These are phyloP conservation scores for Kwoniella bestiolae DNA, from an alignment of 768 basidiomycete species.

Conservation along the genomic window DNA sequence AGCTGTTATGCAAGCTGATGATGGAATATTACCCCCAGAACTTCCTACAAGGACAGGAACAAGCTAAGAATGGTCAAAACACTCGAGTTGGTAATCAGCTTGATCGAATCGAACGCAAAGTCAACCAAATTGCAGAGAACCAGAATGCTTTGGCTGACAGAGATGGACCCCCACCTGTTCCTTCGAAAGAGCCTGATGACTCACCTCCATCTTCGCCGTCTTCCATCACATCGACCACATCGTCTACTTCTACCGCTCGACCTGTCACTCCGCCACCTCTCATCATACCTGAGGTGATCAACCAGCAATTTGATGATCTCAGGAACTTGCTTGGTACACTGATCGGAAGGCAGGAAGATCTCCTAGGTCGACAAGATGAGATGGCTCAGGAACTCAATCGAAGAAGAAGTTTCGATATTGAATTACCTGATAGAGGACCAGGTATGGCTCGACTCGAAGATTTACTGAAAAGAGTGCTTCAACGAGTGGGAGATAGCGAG, in stretches of 20 bases:
- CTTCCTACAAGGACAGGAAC: constrained; percentile 69
- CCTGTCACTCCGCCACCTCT: constrained; percentile 45
- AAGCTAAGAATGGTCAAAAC: constrained; percentile 67
- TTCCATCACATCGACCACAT: constrained; percentile 58
- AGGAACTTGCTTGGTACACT: constrained; percentile 66
- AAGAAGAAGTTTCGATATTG: constrained; percentile 32
- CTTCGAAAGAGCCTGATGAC: constrained; percentile 32
- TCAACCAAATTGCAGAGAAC: constrained; percentile 65
- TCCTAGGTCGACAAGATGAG: constrained; percentile 67
- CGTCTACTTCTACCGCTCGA: constrained; percentile 58
- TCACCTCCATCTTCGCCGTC: constrained; percentile 63
- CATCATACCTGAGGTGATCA: constrained; percentile 35
- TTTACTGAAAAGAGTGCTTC: constrained; percentile 63
- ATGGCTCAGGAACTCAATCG: constrained; percentile 64
- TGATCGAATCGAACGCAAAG: constrained; percentile 69
- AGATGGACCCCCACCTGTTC: constrained; percentile 47
- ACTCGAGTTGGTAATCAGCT: constrained; percentile 71
- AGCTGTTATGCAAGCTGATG: neutral
- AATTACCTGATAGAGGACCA: constrained; percentile 30
- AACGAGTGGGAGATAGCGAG: constrained; percentile 60
- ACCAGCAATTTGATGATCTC: constrained; percentile 56
- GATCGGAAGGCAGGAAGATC: constrained; percentile 65
- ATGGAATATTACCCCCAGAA: constrained; percentile 44
- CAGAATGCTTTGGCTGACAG: constrained; percentile 52
- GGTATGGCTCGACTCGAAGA: constrained; percentile 54